Evolutionary conservation across 176 grass and related monocot species (phyloP), one percentile per base, ranked within the genome.

Genomic region (Aechmea fasciata): DNA sequence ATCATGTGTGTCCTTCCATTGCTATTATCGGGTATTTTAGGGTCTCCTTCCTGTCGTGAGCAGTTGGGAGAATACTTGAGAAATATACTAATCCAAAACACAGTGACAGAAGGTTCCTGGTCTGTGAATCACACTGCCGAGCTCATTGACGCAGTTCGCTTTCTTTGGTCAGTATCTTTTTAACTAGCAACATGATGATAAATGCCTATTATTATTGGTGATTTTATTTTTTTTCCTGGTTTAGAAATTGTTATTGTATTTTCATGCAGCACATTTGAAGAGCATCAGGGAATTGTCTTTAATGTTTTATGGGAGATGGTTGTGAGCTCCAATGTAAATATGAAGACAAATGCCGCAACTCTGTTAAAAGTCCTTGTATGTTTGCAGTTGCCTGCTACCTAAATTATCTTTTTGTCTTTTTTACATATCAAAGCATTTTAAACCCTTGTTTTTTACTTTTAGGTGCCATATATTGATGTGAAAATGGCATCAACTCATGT

Each of bases 251-350:
- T 15, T 61, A 18, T 61, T 50, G 55, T 75, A 65, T 73, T 64
- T 33, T 82, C 73, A 68, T 83, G 55, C 77, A 97, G 89, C 81
- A 90, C 81, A 83, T 97, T 97, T 77, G 71, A 80, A 63, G 86
- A 92, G 82, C 89, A 97, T 79, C 94, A 92, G 81, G 82, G 74
- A 59, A 76, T 73, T 13, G 72, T 97, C 64, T 97, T 97, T 75
- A 90, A 84, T 79, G 87, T 90, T 65, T 72, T 92, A 57, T 97
- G 94, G 94, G 94, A 97, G 86, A 92, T 97, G 94, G 94, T 97
- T 66, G 89, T 90, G 75, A 97, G 82, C 63, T 89, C 84, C 25
- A 79, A 90, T 78, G 76, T 75, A 66, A 81, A 85, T 66, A 69
- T 92, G 69, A 92, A 92, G 77, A 87, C 75, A 51, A 97, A 87